Evolutionary conservation across 2,329 filamentous ascomycete species (phyloP).

Genomic region (Ambrosiella cleistominuta): DNA sequence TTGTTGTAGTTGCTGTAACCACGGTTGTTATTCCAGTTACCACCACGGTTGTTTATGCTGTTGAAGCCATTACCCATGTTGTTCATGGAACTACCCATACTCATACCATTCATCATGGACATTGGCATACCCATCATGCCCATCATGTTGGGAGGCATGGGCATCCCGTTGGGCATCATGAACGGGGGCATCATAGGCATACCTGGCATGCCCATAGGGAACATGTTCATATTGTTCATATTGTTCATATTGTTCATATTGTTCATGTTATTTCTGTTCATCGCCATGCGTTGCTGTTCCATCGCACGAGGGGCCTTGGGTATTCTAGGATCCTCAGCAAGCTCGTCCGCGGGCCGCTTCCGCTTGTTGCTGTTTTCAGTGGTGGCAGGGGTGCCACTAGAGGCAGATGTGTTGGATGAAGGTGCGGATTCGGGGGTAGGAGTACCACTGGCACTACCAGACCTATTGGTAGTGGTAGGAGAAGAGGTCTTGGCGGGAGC

Average conservation of each 20-base stretch:
- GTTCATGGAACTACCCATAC: constrained; percentile 7
- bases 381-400: neutral
- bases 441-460: neutral
- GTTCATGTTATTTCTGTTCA: constrained; percentile 22
- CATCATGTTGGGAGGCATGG: constrained; percentile 18
- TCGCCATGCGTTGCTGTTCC: constrained; percentile 29
- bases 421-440: constrained; percentile 2
- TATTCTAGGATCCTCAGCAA: constrained; percentile 44
- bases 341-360: constrained; percentile 69
- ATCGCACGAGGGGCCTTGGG: constrained; percentile 46
- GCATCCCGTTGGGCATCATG: constrained; percentile 15
- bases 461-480: neutral
- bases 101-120: constrained; percentile 7
- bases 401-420: neutral
- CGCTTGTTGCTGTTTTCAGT: constrained; percentile 31
- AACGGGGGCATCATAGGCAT: constrained; percentile 19
- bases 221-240: constrained; percentile 25
- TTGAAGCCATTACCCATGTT: constrained; percentile 12
- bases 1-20: constrained; percentile 15
- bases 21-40: constrained; percentile 12
- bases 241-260: constrained; percentile 24
- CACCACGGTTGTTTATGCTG: neutral
- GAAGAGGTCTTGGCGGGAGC: constrained; percentile 15
- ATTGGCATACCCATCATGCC: constrained; percentile 22
- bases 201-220: constrained; percentile 25